These are phyloP conservation scores for Panicum miliaceum DNA, from an alignment of 176 grass and related monocot species.

Conservation along the genomic window DNA sequence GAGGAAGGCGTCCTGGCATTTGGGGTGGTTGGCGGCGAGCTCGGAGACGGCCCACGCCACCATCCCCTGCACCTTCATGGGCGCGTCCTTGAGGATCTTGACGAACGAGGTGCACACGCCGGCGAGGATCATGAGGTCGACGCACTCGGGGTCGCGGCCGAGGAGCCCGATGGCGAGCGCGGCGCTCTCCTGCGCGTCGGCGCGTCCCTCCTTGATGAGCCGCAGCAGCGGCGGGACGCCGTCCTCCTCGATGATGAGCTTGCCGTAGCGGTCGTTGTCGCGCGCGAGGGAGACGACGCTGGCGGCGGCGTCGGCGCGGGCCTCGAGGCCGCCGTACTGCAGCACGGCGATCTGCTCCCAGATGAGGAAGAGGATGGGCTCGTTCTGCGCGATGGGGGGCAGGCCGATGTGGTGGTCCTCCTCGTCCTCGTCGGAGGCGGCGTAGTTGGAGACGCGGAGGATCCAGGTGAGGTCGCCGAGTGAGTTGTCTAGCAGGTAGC, in stretches of 20 bases:
- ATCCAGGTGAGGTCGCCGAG: slow-evolving; percentile 83
- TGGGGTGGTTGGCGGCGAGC: slow-evolving; percentile 76
- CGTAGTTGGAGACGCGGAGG: slow-evolving; percentile 70
- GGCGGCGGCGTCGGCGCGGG: slow-evolving; percentile 69
- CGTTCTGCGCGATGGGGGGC: slow-evolving; percentile 73
- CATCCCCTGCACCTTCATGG: slow-evolving; percentile 88
- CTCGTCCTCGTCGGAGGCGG: slow-evolving; percentile 40
- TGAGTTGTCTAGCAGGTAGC: slow-evolving; percentile 72
- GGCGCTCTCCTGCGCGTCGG: slow-evolving; percentile 79
- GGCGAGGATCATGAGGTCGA: slow-evolving; percentile 69
- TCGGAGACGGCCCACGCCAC: slow-evolving; percentile 81
- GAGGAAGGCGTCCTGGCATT: slow-evolving; percentile 76
- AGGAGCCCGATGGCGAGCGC: slow-evolving; percentile 76
- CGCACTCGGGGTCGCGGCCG: slow-evolving; percentile 73
- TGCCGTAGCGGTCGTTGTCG: slow-evolving; percentile 75
- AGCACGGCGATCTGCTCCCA: slow-evolving; percentile 81
- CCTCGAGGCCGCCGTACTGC: slow-evolving; percentile 60
- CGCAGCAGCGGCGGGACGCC: slow-evolving; percentile 75
- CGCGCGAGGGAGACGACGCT: slow-evolving; percentile 75
- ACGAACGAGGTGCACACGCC: slow-evolving; percentile 77
- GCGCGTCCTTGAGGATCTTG: slow-evolving; percentile 83
- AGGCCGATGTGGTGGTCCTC: slow-evolving; percentile 63
- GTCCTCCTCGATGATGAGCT: slow-evolving; percentile 90
- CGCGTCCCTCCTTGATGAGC: slow-evolving; percentile 73
- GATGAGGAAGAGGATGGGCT: slow-evolving; percentile 81